These are phyloP conservation scores for Quercus bicolor DNA, from an alignment of 306 rosid genomes.

Conservation along the genomic window DNA sequence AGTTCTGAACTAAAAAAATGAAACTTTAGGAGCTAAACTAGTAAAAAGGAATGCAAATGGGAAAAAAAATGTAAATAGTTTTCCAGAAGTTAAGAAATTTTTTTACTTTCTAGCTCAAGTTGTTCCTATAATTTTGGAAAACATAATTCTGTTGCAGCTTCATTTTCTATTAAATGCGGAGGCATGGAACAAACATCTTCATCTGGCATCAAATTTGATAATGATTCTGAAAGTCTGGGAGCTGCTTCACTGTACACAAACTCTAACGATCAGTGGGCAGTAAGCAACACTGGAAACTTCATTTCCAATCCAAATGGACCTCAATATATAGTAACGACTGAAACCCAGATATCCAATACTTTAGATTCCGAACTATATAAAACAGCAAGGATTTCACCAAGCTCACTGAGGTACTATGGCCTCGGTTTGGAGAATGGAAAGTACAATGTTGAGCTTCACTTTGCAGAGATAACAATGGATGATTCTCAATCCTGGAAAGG, in stretches of 20 bases:
- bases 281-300: slow-evolving; percentile 29
- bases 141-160: slow-evolving; percentile 18
- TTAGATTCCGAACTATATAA: slow-evolving; percentile 32
- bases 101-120: neutral
- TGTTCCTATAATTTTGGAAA: neutral
- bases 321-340: slow-evolving; percentile 11
- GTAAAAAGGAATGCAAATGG: neutral
- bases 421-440: slow-evolving; percentile 27
- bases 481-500: slow-evolving; percentile 35
- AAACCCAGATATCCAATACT: slow-evolving; percentile 27
- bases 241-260: slow-evolving; percentile 29
- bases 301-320: slow-evolving; percentile 33
- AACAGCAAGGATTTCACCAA: slow-evolving; percentile 35
- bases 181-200: slow-evolving; percentile 20
- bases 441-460: slow-evolving; percentile 33
- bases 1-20: neutral
- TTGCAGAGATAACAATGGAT: slow-evolving; percentile 36
- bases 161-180: slow-evolving; percentile 37
- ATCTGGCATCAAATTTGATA: slow-evolving; percentile 20
- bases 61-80: neutral
- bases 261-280: slow-evolving; percentile 23
- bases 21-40: neutral
- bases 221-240: slow-evolving; percentile 29
- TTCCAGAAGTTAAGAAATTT: neutral
- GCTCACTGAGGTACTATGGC: slow-evolving; percentile 38